phyloP scores from a whole-genome alignment of 768 basidiomycete genomes.

The Mycena belliarum region DNA sequence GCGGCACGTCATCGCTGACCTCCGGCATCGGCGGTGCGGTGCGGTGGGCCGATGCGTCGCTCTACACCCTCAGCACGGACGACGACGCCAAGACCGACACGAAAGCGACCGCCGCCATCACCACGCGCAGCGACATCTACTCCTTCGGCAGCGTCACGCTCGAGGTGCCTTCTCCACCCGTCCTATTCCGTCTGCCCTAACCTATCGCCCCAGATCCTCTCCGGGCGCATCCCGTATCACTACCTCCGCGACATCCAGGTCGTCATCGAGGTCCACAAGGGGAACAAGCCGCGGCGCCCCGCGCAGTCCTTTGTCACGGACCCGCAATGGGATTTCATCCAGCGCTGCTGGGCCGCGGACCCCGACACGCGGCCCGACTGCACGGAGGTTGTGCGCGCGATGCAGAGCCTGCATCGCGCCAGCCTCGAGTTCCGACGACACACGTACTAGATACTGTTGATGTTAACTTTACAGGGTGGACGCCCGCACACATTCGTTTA shows the following conservation, averaged over 20 bases:
- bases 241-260: conserved; percentile 42
- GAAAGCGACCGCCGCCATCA: conserved; percentile 23
- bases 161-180: conserved; percentile 30
- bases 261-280: conserved; percentile 42
- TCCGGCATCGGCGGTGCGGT: conserved; percentile 46
- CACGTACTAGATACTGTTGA: conserved; percentile 4
- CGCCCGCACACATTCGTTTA: conserved; percentile 10
- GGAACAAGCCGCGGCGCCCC: conserved; percentile 42
- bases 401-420: conserved; percentile 23
- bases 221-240: conserved; percentile 43
- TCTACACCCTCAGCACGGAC: conserved; percentile 36
- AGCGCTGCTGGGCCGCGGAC: conserved; percentile 40
- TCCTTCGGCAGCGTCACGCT: conserved; percentile 48
- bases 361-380: conserved; percentile 33
- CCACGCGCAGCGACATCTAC: conserved; percentile 44
- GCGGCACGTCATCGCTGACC: conserved; percentile 31
- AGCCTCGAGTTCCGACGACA: conserved; percentile 27
- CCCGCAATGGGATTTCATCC: conserved; percentile 43
- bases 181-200: neutral
- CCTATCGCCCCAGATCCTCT: conserved; percentile 31
- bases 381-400: conserved; percentile 23
- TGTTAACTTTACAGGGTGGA: neutral
- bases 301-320: conserved; percentile 38
- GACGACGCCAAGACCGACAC: conserved; percentile 33
- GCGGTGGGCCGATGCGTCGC: conserved; percentile 47